A percentile compares a stretch with the other conserved stretches of the same genome.
Evolutionary conservation across 495 filamentous ascomycete genomes (phyloP).

Genomic region (Mytilinidion resinicola): DNA sequence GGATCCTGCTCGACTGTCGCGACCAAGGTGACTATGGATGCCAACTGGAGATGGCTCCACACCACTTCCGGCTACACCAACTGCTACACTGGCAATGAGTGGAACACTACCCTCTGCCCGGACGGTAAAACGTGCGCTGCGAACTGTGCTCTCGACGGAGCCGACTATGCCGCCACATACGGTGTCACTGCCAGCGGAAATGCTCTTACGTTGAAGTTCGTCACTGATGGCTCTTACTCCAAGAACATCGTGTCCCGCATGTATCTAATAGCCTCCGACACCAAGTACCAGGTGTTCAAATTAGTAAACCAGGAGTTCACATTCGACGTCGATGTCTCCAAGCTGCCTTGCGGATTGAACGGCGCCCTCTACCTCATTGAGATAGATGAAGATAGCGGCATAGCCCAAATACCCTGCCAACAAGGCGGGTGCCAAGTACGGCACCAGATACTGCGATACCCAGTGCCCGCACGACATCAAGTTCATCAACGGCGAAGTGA

Average conservation of each 20-base stretch:
- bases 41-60: slow-evolving; percentile 39
- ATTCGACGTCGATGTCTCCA: slow-evolving; percentile 59
- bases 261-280: slow-evolving; percentile 52
- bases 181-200: slow-evolving; percentile 28
- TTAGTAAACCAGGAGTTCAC: slow-evolving; percentile 54
- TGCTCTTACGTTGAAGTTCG: slow-evolving; percentile 29
- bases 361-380: slow-evolving; percentile 61
- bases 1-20: slow-evolving; percentile 42
- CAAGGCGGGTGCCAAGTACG: slow-evolving; percentile 57
- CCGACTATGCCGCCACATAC: slow-evolving; percentile 29
- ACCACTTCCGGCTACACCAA: slow-evolving; percentile 13
- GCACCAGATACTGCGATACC: slow-evolving; percentile 65
- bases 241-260: slow-evolving; percentile 45
- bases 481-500: slow-evolving; percentile 54
- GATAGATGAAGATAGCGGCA: slow-evolving; percentile 53
- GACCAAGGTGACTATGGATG: slow-evolving; percentile 48
- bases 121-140: slow-evolving; percentile 37
- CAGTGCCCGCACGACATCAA: slow-evolving; percentile 50
- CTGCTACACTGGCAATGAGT: slow-evolving; percentile 16
- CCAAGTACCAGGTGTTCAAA: slow-evolving; percentile 55
- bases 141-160: slow-evolving; percentile 38
- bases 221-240: slow-evolving; percentile 23
- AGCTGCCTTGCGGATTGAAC: slow-evolving; percentile 60
- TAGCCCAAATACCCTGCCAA: slow-evolving; percentile 44
- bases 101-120: slow-evolving; percentile 33